Base-by-base conservation (phyloP, 768 basidiomycete genomes). In the Dendrothele bispora region DNA sequence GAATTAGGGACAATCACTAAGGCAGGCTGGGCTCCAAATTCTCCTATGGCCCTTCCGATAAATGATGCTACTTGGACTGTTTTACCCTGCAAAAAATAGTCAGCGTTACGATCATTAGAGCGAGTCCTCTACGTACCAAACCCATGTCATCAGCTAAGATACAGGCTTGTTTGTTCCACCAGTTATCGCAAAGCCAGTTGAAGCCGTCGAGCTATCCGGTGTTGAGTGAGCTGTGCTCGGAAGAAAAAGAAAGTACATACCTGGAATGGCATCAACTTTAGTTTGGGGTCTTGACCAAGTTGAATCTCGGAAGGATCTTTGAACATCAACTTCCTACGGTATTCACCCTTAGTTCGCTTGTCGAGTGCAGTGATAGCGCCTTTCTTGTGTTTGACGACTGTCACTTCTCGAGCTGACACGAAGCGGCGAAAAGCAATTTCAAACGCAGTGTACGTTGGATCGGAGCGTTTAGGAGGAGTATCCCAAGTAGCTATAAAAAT, bases 101-200 rank as follows among this genome's bases (percentile, higher is more conserved):
- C 46, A 45, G 27, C 15, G 18, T 17, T 22, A 39, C 8, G 32
- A 41, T 36, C 7, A 30, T 39, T 52, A 43, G 24, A 6, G 21
- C 15, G 12, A 30, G 27, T 49, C 20, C 39, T 20, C 22, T 7
- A 61, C 73, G 43, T 63, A 91, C 92, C 62, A 94, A 68, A 49
- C 94, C 94, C 97, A 99, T 98, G 65, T 98, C 97, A 61, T 99
- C 97, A 3, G 97, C 95, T 18, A 98, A 78, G 53, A 95, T 95
- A 52, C 86, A 91, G 35, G 83, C 81, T 52, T 91, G 91, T 35
- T 73, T 77, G 53, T 79, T 84, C 84, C 86, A 91, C 93, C 93
- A 95, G 52, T 93, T 91, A 54, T 85, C 80, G 54, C 79, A 84
- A 38, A 92, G 72, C 91, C 88, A 91, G 46, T 90, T 89, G 44